These are phyloP conservation scores for Closterium sp. DNA, from an alignment of 139 green algal genomes.

Conservation along the genomic window DNA sequence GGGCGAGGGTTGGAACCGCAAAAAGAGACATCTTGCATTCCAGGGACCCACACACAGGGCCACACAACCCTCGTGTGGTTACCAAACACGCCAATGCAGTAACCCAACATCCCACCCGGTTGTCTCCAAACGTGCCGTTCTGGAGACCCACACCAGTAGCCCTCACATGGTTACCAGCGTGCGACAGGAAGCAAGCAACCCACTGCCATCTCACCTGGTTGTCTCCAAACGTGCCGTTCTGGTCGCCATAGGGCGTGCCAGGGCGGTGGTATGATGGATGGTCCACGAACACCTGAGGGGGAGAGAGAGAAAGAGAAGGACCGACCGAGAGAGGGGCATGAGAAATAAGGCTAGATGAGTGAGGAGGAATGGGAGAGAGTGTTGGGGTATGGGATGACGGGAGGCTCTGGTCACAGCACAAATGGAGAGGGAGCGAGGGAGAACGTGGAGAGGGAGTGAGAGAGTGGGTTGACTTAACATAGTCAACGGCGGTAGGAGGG, in stretches of 20 bases:
- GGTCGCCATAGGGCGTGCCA: conserved; percentile 71
- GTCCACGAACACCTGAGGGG: conserved; percentile 74
- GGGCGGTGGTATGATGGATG: conserved; percentile 68
- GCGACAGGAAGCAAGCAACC: background rate
- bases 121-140: background rate
- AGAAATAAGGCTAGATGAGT: too few species aligned
- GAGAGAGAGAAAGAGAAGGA: background rate
- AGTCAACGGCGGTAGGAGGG: too few species aligned
- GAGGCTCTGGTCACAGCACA: too few species aligned
- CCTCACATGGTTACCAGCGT: background rate
- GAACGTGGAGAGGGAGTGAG: too few species aligned
- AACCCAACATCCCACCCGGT: too few species aligned
- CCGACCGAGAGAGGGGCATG: too few species aligned
- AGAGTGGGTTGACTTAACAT: too few species aligned
- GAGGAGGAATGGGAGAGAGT: too few species aligned
- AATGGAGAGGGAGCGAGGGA: too few species aligned
- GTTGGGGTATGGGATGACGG: too few species aligned
- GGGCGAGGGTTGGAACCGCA: background rate
- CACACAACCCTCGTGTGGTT: too few species aligned
- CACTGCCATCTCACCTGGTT: conserved; percentile 57
- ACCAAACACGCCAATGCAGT: too few species aligned
- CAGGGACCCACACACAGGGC: background rate
- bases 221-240: conserved; percentile 73
- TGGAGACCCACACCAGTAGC: background rate
- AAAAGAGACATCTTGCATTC: background rate